phyloP scores from a whole-genome alignment of 768 basidiomycete species.

The Kondoa malvinella region DNA sequence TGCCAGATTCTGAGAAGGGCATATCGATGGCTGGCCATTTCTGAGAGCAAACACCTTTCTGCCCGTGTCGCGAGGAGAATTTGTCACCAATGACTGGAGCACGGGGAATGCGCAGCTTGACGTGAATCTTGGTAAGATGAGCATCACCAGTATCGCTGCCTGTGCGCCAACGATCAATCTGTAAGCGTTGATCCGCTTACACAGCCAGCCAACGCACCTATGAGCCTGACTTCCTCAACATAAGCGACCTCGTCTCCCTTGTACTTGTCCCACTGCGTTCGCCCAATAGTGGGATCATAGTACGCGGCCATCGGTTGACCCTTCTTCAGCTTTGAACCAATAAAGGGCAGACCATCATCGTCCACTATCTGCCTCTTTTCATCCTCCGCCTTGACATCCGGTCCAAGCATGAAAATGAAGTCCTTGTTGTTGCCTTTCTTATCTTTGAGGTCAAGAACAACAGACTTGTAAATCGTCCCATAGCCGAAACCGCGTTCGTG shows the following conservation, averaged over 20 bases:
- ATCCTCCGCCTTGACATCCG: conserved; percentile 47
- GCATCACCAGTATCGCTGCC: conserved; percentile 72
- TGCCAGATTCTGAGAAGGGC: conserved; percentile 97
- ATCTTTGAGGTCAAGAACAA: conserved; percentile 75
- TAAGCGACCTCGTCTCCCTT: conserved; percentile 86
- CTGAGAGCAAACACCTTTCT: conserved; percentile 98
- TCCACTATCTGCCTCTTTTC: conserved; percentile 46
- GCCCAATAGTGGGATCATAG: conserved; percentile 62
- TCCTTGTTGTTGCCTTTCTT: conserved; percentile 48
- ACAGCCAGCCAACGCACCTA: conserved; percentile 52
- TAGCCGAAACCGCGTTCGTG: conserved; percentile 96
- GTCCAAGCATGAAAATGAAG: conserved; percentile 62
- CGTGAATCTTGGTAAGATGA: conserved; percentile 77
- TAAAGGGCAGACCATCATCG: conserved; percentile 62
- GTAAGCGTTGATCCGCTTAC: conserved; percentile 1
- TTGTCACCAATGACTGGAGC: conserved; percentile 97
- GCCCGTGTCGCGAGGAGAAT: conserved; percentile 95
- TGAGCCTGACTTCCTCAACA: conserved; percentile 73
- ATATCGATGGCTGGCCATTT: conserved; percentile 97
- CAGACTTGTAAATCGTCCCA: conserved; percentile 88
- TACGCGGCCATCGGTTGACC: conserved; percentile 77
- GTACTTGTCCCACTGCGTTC: conserved; percentile 77
- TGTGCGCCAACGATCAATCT: conserved; percentile 28
- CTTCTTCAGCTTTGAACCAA: conserved; percentile 51
- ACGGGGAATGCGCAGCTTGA: conserved; percentile 82